Percentiles rank a stretch among this genome's conserved stretches.
phyloP scores from a whole-genome alignment of 495 filamentous ascomycete genomes.

The Hypoxylon rickii region DNA sequence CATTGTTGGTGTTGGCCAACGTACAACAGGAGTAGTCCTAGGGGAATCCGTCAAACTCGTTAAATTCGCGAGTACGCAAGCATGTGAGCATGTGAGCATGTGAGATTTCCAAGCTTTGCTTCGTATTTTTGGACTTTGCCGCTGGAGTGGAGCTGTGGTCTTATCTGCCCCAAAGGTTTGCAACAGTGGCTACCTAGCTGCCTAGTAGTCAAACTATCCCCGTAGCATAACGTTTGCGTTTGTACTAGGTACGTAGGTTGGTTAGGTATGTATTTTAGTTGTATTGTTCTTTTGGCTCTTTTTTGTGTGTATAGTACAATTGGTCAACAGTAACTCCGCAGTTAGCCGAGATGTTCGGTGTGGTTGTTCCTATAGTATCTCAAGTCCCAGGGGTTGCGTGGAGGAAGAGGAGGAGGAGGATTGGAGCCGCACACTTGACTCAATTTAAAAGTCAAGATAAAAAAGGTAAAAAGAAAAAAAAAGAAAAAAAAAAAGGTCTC shows the following conservation, averaged over 20 bases:
- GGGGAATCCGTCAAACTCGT: not conserved
- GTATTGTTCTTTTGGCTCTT: not conserved
- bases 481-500: constrained; percentile 4
- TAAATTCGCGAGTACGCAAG: not conserved
- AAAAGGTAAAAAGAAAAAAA: constrained; percentile 1
- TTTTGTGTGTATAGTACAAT: constrained; percentile 11
- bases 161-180: constrained; percentile 8
- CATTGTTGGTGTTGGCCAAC: constrained; percentile 30
- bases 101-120: not conserved
- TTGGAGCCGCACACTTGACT: constrained; percentile 17
- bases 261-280: not conserved
- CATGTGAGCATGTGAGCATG: not conserved
- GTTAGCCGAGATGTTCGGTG: constrained; percentile 9
- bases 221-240: constrained; percentile 8
- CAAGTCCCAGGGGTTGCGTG: not conserved
- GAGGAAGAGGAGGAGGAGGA: constrained; percentile 3
- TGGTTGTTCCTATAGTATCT: not conserved
- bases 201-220: constrained; percentile 12
- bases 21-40: not conserved
- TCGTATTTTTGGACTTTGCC: constrained; percentile 13
- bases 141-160: constrained; percentile 20
- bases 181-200: not conserved
- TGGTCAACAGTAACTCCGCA: constrained; percentile 12
- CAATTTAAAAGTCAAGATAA: too few relatives aligned
- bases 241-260: too few relatives aligned